Base-by-base conservation (phyloP, 2,329 filamentous ascomycete genomes). In the Verticillium klebahnii region DNA sequence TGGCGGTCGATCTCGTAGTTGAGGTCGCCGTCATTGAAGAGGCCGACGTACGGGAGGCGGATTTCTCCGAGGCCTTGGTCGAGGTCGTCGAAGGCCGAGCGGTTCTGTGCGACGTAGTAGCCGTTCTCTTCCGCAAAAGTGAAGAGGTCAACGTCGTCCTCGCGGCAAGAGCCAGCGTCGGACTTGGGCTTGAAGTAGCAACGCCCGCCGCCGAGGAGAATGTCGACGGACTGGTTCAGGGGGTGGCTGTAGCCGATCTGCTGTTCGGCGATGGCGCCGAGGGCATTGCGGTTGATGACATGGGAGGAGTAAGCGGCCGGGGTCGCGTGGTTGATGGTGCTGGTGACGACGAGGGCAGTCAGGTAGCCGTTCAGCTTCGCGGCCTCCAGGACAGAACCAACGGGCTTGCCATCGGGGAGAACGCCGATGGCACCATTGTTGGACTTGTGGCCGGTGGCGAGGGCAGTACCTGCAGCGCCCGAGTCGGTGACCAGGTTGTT, bases 401-500 rank as follows among this genome's bases (percentile, higher is more conserved):
- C 71, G 23, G 73, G 72, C 11, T 68, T 66, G 3, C 69, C 68
- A 52, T 72, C 68, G 17, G 70, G 68, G 58, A 70, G 63, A 3
- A 77, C 69, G 15, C 67, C 74, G 56, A 77, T 69, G n/a, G 71
- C 71, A 32, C 72, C 68, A 55, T 77, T 77, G 60, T 71, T 70
- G 12, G 74, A 72, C 63, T 77, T 77, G 63, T 72, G 66, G 12
- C 75, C 75, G n/a, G 71, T 71, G 6, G 71, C 73, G 60, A 76
- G 72, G 5, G 75, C 74, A 25, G 75, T 77, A 5, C 72, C 74
- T 54, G 72, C 70, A 25, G 74, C 74, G 11, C 73, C 73, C 23
- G 74, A 77, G 60, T 77, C 75, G 9, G 75, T 76, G 39, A 77
- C 71, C 2, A 76, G 65, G 23, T 73, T 74, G 65, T 76, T 69